Evolutionary conservation across 2,329 filamentous ascomycete genomes (phyloP).

Genomic region (Aspergillus glaucus): DNA sequence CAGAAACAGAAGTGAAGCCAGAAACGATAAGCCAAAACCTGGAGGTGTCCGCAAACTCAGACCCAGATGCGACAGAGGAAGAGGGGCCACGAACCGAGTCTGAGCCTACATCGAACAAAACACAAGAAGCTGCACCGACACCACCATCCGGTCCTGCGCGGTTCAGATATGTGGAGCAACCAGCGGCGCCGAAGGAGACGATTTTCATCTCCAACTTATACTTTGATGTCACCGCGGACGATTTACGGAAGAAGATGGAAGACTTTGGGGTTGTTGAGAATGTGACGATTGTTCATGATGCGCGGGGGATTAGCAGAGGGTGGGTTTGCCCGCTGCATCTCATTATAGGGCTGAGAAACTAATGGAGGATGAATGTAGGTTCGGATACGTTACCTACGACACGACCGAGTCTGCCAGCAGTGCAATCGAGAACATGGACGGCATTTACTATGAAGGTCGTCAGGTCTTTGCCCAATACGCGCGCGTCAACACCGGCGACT

Average conservation of each 20-base stretch:
- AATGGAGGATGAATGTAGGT: constrained; percentile 40
- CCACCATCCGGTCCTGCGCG: constrained; percentile 6
- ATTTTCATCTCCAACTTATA: constrained; percentile 65
- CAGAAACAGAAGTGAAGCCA: neutral
- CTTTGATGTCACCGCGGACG: constrained; percentile 59
- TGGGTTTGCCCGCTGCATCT: constrained; percentile 29
- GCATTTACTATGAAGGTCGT: constrained; percentile 58
- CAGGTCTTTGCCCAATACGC: constrained; percentile 58
- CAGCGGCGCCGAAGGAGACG: constrained; percentile 35
- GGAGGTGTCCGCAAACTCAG: neutral
- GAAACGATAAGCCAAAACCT: neutral
- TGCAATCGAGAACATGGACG: constrained; percentile 54
- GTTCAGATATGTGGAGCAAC: constrained; percentile 3
- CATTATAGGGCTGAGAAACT: neutral
- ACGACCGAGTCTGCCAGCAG: constrained; percentile 46
- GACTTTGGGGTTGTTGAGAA: constrained; percentile 52
- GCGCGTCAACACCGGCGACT: constrained; percentile 15
- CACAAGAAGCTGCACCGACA: constrained; percentile 4
- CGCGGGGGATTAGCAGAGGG: constrained; percentile 63
- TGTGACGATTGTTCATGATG: constrained; percentile 54
- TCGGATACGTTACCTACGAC: constrained; percentile 60
- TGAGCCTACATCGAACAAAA: neutral
- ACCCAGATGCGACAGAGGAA: neutral
- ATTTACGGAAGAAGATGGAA: constrained; percentile 54
- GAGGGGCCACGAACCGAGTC: neutral